Percentiles rank a stretch among this genome's conserved stretches.
Conservation (phyloP, 257 asterid species). For the Nicotiana noctiflora region DNA sequence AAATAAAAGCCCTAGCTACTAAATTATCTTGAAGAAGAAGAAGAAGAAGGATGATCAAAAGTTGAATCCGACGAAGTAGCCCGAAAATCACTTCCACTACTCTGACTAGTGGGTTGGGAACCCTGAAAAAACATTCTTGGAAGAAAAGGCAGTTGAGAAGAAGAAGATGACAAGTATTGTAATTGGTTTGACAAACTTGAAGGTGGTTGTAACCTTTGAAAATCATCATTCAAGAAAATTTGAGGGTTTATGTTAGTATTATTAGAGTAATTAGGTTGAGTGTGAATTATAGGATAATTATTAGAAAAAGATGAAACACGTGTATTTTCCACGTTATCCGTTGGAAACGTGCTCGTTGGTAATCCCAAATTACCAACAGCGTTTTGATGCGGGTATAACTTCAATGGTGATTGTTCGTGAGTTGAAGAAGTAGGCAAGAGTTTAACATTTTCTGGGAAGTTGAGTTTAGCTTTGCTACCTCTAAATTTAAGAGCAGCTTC, state of each 20-base stretch:
- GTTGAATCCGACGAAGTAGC: conserved; percentile 12
- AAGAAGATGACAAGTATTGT: neutral
- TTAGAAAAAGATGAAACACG: neutral
- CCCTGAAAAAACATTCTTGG: neutral
- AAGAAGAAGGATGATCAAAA: conserved; percentile 7
- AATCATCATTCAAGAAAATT: conserved; percentile 4
- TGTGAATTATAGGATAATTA: conserved; percentile 18
- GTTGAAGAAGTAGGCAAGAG: conserved; percentile 9
- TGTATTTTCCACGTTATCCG: neutral
- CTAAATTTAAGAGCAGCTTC: conserved; percentile 41
- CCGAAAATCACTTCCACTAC: neutral
- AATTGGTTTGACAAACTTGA: conserved; percentile 6
- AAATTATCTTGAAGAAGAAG: conserved; percentile 23
- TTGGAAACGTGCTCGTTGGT: neutral
- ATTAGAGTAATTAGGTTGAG: neutral
- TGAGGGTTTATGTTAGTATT: neutral
- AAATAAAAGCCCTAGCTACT: neutral
- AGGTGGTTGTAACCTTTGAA: neutral
- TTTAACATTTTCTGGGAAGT: conserved; percentile 47
- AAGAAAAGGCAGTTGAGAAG: neutral
- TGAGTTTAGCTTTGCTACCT: conserved; percentile 54
- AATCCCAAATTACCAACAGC: neutral
- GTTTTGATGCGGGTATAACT: neutral
- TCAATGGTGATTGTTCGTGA: too few species aligned
- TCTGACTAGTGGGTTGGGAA: neutral